phyloP scores from a whole-genome alignment of 768 basidiomycete genomes.

The Pholiota conissans region DNA sequence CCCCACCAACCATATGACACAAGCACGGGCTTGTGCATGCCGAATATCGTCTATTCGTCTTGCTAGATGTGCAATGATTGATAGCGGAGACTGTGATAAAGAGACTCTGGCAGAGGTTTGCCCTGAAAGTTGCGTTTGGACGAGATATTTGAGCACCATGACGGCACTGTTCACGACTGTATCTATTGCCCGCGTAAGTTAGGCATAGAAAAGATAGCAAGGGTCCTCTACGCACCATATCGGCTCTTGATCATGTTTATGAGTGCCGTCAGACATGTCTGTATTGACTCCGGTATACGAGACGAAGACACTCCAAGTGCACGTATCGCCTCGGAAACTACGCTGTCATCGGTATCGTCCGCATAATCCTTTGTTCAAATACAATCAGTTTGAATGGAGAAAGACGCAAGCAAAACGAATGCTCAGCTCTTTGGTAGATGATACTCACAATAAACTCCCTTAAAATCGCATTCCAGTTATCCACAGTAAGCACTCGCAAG shows the following conservation, averaged over 20 bases:
- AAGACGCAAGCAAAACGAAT: too few species aligned
- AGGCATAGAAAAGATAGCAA: neutral
- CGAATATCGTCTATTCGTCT: constrained; percentile 75
- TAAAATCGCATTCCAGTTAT: constrained; percentile 71
- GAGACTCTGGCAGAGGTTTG: constrained; percentile 23
- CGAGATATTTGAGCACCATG: constrained; percentile 80
- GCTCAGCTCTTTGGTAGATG: too few species aligned
- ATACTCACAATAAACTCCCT: constrained; percentile 80
- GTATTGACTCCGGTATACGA: constrained; percentile 63
- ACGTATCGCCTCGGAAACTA: constrained; percentile 71
- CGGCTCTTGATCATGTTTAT: constrained; percentile 78
- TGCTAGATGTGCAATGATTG: constrained; percentile 80
- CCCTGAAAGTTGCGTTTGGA: constrained; percentile 61
- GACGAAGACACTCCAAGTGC: constrained; percentile 80
- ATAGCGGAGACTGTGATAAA: constrained; percentile 44
- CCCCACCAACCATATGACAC: constrained; percentile 91
- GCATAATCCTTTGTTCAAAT: constrained; percentile 63
- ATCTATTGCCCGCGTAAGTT: constrained; percentile 43
- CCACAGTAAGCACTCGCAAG: constrained; percentile 58
- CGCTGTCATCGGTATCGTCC: constrained; percentile 70
- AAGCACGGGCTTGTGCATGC: constrained; percentile 81
- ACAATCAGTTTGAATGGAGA: neutral
- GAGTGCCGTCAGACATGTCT: constrained; percentile 73
- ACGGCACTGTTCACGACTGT: constrained; percentile 78
- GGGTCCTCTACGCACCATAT: constrained; percentile 50